Base-by-base conservation (phyloP, 306 rosid genomes). In the Quercus parvula region DNA sequence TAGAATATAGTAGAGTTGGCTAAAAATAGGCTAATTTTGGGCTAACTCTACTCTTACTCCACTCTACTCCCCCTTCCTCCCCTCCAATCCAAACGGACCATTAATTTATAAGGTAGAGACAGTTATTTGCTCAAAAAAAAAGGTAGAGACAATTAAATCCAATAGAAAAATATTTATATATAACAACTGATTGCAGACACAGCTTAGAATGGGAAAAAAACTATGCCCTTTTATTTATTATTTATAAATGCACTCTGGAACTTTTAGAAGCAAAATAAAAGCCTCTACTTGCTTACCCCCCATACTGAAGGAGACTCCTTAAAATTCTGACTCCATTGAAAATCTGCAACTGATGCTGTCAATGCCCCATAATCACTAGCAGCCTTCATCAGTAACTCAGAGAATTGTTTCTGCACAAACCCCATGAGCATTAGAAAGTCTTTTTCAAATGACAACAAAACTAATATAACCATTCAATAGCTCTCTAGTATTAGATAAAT, bases 251-350 rank as follows among this genome's bases (percentile, higher is more conserved):
- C 31, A 33, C 18, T 46, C n/a, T 33, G 5, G 10, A 59, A 28
- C 74, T 20, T 46, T 54, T 33, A 75, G 75, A 80, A 56, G 55
- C 71, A 78, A 73, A 68, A 6, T 28, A 85, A 77, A 83, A 71
- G 46, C 70, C 70, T 68, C 44, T 70, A 80, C 79, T 75, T 77
- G 68, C 92, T 76, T 91, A 94, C 99, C 92, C 97, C 97, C 99
- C 97, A 92, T 46, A 91, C 99, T 73, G 97, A 85, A 85, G 98
- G 98, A 73, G 98, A 90, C 77, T 93, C 99, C 88, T 91, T 95
- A 57, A 95, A 95, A 79, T 93, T 95, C 86, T 90, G 99, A 84
- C 98, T 95, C 99, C 99, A 95, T 84, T 93, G 97, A 79, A 95
- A 93, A 88, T 95, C 98, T 64, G 92, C 88, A 84, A 93, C 98